Conservation (phyloP, 305 asterid genomes). For the Fraxinus xanthoxyloides region DNA sequence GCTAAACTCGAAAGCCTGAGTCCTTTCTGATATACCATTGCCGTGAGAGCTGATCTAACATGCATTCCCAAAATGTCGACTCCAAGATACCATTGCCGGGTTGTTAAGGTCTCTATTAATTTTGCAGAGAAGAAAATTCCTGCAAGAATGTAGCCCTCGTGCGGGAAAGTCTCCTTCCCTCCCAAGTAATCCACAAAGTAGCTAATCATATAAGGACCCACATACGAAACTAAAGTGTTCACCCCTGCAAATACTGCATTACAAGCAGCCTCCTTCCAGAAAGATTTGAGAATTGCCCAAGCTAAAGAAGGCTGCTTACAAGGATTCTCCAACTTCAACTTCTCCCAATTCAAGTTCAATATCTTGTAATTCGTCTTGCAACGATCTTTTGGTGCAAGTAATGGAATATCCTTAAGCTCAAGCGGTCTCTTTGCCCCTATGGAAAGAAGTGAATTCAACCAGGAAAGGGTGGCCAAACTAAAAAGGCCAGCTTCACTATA, state of each 20-base stretch:
- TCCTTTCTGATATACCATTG: constrained; percentile 96
- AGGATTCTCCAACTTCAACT: constrained; percentile 65
- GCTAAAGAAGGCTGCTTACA: constrained; percentile 66
- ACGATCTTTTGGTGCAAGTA: constrained; percentile 85
- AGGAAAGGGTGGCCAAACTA: constrained; percentile 84
- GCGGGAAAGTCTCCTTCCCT: constrained; percentile 65
- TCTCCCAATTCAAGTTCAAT: constrained; percentile 83
- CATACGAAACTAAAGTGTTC: constrained; percentile 87
- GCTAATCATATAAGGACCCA: constrained; percentile 94
- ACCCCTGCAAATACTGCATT: constrained; percentile 87
- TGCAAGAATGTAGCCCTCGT: constrained; percentile 92
- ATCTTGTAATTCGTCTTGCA: constrained; percentile 77
- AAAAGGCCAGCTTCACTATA: constrained; percentile 81
- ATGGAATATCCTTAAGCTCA: constrained; percentile 86
- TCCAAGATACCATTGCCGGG: constrained; percentile 97
- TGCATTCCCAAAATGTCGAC: constrained; percentile 98
- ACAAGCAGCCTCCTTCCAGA: constrained; percentile 92
- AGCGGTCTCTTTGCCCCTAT: constrained; percentile 88
- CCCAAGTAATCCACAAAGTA: constrained; percentile 91
- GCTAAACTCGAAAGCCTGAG: constrained; percentile 88
- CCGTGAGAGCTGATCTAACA: constrained; percentile 94
- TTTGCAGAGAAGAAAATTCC: constrained; percentile 82
- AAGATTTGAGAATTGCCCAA: constrained; percentile 83
- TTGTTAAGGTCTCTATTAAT: constrained; percentile 76
- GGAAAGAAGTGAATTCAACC: constrained; percentile 95